phyloP scores from a whole-genome alignment of 2,329 filamentous ascomycete species.

The Arthroderma uncinatum region DNA sequence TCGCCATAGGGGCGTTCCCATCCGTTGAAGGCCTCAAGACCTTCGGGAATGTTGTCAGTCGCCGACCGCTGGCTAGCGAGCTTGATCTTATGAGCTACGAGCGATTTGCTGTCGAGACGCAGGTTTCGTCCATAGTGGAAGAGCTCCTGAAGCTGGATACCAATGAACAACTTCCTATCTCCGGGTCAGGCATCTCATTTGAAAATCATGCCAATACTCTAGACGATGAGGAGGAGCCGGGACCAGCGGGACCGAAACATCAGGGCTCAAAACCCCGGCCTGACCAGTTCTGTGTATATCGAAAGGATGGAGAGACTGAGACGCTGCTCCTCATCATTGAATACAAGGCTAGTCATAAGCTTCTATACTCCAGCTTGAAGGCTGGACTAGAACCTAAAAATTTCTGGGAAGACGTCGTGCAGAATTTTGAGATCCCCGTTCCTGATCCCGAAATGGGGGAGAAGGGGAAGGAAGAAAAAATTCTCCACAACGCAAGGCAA shows the following conservation, averaged over 20 bases:
- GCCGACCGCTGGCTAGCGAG: background rate
- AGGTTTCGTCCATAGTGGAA: background rate
- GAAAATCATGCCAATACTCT: background rate
- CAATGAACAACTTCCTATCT: background rate
- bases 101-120: background rate
- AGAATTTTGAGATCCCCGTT: background rate
- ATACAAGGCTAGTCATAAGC: background rate
- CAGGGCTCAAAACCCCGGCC: background rate
- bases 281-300: background rate
- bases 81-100: background rate
- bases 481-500: background rate
- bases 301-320: background rate
- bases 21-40: background rate
- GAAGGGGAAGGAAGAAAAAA: background rate
- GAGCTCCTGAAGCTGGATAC: background rate
- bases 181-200: background rate
- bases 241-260: background rate
- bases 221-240: background rate
- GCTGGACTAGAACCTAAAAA: background rate
- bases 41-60: background rate
- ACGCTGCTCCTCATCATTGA: background rate
- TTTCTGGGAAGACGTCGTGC: background rate
- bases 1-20: background rate
- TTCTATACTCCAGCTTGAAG: background rate
- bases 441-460: background rate